Conservation (phyloP, 108 stramenopile species). For the Cyclostephanos tholiformis region DNA sequence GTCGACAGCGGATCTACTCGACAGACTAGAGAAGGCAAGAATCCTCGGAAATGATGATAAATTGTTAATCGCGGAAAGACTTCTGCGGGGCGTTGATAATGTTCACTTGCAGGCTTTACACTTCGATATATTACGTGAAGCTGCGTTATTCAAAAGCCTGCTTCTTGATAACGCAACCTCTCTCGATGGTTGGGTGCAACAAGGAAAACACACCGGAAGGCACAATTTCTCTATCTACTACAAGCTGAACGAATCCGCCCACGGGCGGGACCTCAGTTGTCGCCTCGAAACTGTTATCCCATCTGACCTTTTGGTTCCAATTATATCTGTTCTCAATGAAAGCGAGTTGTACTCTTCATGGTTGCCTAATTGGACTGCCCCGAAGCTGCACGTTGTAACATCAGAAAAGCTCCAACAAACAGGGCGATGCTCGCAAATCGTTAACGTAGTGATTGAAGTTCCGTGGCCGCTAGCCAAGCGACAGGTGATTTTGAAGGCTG, state of each 20-base stretch:
- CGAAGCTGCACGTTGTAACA: constrained; percentile 52
- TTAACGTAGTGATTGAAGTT: constrained; percentile 50
- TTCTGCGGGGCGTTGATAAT: constrained; percentile 15
- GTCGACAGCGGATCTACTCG: constrained; percentile 6
- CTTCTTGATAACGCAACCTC: constrained; percentile 38
- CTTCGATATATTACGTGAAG: constrained; percentile 42
- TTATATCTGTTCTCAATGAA: constrained; percentile 77
- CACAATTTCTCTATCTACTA: constrained; percentile 72
- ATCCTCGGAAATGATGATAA: constrained; percentile 29
- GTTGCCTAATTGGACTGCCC: constrained; percentile 62
- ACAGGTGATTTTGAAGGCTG: constrained; percentile 57
- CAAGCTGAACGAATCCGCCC: constrained; percentile 48
- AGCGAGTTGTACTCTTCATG: constrained; percentile 67
- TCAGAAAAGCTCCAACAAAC: constrained; percentile 59
- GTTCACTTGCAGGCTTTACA: constrained; percentile 34
- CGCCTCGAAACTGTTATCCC: constrained; percentile 72
- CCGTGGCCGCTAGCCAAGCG: constrained; percentile 71
- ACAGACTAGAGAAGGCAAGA: constrained; percentile 19
- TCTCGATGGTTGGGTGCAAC: constrained; percentile 61
- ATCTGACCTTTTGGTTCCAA: constrained; percentile 56
- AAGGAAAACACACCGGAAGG: constrained; percentile 60
- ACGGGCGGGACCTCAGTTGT: constrained; percentile 45
- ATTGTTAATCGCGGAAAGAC: constrained; percentile 26
- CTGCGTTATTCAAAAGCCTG: constrained; percentile 35
- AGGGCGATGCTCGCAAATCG: constrained; percentile 61